These are phyloP conservation scores for Canna indica DNA, from an alignment of 176 grass and related monocot species.

Conservation along the genomic window DNA sequence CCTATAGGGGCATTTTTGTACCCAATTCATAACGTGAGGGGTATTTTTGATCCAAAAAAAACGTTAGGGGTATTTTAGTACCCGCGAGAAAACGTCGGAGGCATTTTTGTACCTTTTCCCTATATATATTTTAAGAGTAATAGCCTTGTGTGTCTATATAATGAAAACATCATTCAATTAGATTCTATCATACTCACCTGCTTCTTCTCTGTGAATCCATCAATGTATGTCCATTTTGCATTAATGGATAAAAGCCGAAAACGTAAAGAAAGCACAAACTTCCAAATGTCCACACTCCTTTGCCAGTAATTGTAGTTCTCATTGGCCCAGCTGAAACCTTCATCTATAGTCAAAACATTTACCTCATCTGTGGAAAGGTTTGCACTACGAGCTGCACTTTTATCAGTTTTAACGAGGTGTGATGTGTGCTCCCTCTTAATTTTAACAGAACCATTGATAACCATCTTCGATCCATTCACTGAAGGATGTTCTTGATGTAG, in stretches of 20 bases:
- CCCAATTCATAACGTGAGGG: too few relatives aligned
- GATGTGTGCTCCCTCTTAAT: constrained; percentile 48
- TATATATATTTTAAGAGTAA: too few relatives aligned
- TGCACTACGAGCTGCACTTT: constrained; percentile 24
- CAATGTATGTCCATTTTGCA: constrained; percentile 71
- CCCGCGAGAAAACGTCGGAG: too few relatives aligned
- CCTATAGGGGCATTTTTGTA: too few relatives aligned
- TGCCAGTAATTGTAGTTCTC: constrained; percentile 77
- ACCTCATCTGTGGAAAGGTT: constrained; percentile 51
- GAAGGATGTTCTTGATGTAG: constrained; percentile 21
- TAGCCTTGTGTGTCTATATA: too few relatives aligned
- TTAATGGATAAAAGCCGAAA: constrained; percentile 62
- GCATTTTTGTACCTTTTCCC: too few relatives aligned
- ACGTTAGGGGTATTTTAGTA: too few relatives aligned
- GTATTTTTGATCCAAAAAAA: too few relatives aligned
- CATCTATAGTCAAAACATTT: constrained; percentile 71
- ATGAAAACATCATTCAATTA: background rate
- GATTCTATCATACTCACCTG: constrained; percentile 32
- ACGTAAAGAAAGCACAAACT: constrained; percentile 66
- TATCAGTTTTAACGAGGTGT: constrained; percentile 40
- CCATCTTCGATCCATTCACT: constrained; percentile 32
- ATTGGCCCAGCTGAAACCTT: constrained; percentile 93
- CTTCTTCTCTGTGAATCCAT: constrained; percentile 76
- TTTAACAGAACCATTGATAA: constrained; percentile 36
- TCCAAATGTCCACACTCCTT: constrained; percentile 81